Conservation (phyloP, 2,329 filamentous ascomycete genomes). For the Diaporthe australafricana region DNA sequence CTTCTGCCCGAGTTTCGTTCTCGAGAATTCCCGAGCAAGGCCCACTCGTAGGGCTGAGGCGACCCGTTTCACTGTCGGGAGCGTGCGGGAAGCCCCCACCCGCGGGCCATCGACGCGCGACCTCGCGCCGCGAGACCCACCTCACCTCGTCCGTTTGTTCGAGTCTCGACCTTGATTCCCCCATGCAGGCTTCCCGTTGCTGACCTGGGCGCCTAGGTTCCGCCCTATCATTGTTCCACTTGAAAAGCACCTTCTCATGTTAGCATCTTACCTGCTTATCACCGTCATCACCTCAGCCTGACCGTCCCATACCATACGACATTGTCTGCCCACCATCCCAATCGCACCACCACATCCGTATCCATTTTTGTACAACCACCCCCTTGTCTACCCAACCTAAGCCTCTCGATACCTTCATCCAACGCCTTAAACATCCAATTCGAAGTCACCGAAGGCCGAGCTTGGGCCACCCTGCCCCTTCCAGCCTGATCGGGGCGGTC, state of each 20-base stretch:
- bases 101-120: constrained; percentile 21
- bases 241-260: not conserved
- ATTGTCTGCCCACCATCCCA: constrained; percentile 35
- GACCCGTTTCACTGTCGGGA: constrained; percentile 21
- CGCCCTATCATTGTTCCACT: not conserved
- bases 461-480: constrained; percentile 15
- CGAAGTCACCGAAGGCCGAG: constrained; percentile 27
- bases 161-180: constrained; percentile 20
- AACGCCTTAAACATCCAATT: not conserved
- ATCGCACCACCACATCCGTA: constrained; percentile 36
- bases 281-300: constrained; percentile 55
- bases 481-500: constrained; percentile 15
- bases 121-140: constrained; percentile 36
- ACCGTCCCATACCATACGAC: constrained; percentile 25
- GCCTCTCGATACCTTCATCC: constrained; percentile 14
- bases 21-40: constrained; percentile 19
- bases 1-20: constrained; percentile 8
- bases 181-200: constrained; percentile 15
- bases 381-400: constrained; percentile 1
- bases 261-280: constrained; percentile 45
- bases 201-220: not conserved
- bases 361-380: constrained; percentile 18
- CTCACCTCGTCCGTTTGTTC: constrained; percentile 26
- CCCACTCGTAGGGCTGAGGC: constrained; percentile 21
- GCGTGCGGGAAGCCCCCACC: constrained; percentile 15